Base-by-base conservation (phyloP, 179 eudicot species). In the Pouteria campechiana region DNA sequence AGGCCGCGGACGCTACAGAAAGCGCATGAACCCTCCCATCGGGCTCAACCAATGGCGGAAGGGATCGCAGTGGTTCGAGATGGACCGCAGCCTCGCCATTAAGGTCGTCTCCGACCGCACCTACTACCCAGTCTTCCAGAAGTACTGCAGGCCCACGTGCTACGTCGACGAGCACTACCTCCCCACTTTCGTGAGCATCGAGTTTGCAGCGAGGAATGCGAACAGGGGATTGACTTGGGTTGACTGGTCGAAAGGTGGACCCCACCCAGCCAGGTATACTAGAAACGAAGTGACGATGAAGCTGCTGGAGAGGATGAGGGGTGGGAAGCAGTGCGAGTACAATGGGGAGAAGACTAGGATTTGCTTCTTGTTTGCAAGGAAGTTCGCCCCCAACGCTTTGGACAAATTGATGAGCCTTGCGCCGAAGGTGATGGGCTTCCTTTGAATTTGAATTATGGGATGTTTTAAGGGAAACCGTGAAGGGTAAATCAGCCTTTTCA, bases 61-160 rank as follows among this genome's bases (percentile, higher is more conserved):
- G 40, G 95, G 93, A 29, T 78, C 93, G 1, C 95, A 85, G 37
- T 85, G 95, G 93, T 86, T 86, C 16, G 84, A 64, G 57, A 65
- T 76, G 46, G 69, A 71, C 31, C 68, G 89, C 0, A 45, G 54
- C 1, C 44, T 78, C 10, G 88, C 92, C 18, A 0, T 64, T 1
- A 68, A 75, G 19, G 48, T 81, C 36, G 33, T 85, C 7, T 43
- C 79, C 0, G 88, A 81, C 27, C 37, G 28, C 4, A 33, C 16
- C 2, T 74, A 65, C 38, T 85, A 70, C 40, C 43, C 64, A 1
- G 14, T 46, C 4, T 78, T 69, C 56, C 57, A 73, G 23, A 60
- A 31, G 3, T 48, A 55, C 1, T 78, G 89, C 34, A 58, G 43
- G 17, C 50, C 55, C 0, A 33, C 73, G 0, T 86, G 89, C 39